Evolutionary conservation across 2,329 filamentous ascomycete genomes (phyloP).

Genomic region (Hymenoscyphus fructigenus): DNA sequence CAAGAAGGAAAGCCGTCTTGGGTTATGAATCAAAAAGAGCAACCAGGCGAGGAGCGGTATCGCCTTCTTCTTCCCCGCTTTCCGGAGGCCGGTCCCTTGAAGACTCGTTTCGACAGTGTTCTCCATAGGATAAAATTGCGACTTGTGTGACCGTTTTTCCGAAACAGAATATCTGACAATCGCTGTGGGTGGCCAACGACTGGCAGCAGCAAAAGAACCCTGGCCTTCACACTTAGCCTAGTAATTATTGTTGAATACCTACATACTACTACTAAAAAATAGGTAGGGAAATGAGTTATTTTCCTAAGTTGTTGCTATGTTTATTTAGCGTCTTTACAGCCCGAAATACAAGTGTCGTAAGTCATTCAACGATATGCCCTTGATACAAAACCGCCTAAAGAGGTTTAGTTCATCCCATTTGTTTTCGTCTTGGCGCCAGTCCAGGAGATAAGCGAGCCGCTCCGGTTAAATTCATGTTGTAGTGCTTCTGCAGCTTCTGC

Average conservation of each 20-base stretch:
- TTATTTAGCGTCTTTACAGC: background rate
- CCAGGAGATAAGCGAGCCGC: background rate
- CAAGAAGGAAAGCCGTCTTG: background rate
- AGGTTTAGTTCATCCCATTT: background rate
- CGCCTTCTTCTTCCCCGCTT: background rate
- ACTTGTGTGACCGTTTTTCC: background rate
- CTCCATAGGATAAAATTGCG: background rate
- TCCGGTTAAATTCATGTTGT: background rate
- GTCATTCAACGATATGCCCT: background rate
- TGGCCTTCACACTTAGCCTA: background rate
- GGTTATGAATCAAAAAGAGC: background rate
- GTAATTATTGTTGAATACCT: background rate
- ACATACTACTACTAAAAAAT: too few species aligned
- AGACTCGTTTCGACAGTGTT: background rate
- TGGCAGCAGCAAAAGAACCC: too few species aligned
- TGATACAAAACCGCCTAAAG: too few species aligned
- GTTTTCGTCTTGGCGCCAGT: background rate
- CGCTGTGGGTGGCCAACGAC: too few species aligned
- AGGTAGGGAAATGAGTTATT: too few species aligned
- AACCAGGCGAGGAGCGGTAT: background rate
- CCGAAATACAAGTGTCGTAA: background rate
- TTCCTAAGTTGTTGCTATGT: background rate
- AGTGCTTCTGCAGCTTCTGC: background rate
- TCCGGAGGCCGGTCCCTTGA: background rate
- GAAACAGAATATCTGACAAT: too few species aligned